phyloP scores from a whole-genome alignment of 768 basidiomycete genomes.

The Boletus sp. region DNA sequence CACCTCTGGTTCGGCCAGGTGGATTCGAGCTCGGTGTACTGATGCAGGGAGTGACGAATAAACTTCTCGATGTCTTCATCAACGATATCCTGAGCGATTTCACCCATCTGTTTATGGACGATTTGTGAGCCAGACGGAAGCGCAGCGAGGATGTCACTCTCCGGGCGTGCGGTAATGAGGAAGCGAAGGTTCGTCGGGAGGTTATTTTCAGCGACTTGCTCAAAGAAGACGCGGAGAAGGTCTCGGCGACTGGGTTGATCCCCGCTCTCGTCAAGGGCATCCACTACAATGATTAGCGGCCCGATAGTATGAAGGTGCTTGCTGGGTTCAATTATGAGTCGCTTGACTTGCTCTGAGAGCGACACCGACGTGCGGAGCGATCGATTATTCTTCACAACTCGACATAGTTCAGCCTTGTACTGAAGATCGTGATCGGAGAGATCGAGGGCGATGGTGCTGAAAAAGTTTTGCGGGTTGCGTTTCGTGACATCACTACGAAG shows the following conservation, averaged over 20 bases:
- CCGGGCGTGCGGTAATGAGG: slow-evolving; percentile 27
- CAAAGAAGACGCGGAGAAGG: slow-evolving; percentile 21
- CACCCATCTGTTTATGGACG: slow-evolving; percentile 13
- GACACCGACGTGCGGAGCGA: slow-evolving; percentile 20
- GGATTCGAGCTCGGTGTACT: slow-evolving; percentile 10
- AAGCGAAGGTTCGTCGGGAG: slow-evolving; percentile 26
- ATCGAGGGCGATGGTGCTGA: slow-evolving; percentile 34
- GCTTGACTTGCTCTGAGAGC: slow-evolving; percentile 25
- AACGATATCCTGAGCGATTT: slow-evolving; percentile 8
- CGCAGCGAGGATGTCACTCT: slow-evolving; percentile 19
- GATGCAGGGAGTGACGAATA: slow-evolving; percentile 11
- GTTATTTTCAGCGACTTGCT: slow-evolving; percentile 5
- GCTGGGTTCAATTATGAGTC: slow-evolving; percentile 28
- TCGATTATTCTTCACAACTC: slow-evolving; percentile 17
- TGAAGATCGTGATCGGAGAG: slow-evolving; percentile 33
- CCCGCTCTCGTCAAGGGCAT: slow-evolving; percentile 33
- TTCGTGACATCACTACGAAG: slow-evolving; percentile 9
- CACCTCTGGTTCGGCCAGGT: slow-evolving; percentile 19
- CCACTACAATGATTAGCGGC: slow-evolving; percentile 35
- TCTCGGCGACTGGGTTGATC: slow-evolving; percentile 11
- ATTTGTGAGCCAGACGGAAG: slow-evolving; percentile 4
- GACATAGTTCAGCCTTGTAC: slow-evolving; percentile 16
- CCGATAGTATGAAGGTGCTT: slow-evolving; percentile 22
- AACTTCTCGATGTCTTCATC: slow-evolving; percentile 18
- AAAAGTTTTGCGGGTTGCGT: slow-evolving; percentile 26